These are phyloP conservation scores for Linnemannia exigua DNA, from an alignment of 192 early-diverging fungal species.

Conservation along the genomic window DNA sequence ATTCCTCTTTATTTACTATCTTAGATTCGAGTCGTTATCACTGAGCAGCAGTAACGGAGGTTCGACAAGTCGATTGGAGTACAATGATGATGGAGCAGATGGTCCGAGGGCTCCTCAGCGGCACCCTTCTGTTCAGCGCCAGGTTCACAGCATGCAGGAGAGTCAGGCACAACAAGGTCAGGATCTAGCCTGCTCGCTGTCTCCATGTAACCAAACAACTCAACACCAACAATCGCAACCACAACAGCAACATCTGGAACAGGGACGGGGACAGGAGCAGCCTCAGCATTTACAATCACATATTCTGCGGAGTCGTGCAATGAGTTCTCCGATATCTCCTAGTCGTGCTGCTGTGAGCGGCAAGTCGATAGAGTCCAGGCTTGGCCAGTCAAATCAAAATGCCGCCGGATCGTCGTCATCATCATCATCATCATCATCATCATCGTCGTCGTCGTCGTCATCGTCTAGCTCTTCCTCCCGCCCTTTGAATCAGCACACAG, in stretches of 20 bases:
- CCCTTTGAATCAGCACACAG: not conserved
- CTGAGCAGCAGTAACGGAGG: constrained; percentile 31
- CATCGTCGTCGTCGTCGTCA: not conserved
- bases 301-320: constrained; percentile 17
- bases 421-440: not conserved
- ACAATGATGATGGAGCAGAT: not conserved
- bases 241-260: constrained; percentile 17
- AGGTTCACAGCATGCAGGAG: not conserved
- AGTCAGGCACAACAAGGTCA: not conserved
- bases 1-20: not conserved
- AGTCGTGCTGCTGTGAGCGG: not conserved
- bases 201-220: not conserved
- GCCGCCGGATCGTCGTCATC: not conserved
- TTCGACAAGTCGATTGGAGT: not conserved
- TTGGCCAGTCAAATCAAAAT: not conserved
- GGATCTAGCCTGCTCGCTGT: not conserved
- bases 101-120: not conserved
- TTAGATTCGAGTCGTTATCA: constrained; percentile 47
- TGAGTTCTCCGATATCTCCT: constrained; percentile 16
- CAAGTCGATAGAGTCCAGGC: not conserved
- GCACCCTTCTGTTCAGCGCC: constrained; percentile 22
- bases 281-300: not conserved
- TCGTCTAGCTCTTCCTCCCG: not conserved
- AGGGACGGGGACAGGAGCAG: constrained; percentile 5
- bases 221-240: not conserved